phyloP scores from a whole-genome alignment of 257 asterid species.

The Coffea eugenioides region DNA sequence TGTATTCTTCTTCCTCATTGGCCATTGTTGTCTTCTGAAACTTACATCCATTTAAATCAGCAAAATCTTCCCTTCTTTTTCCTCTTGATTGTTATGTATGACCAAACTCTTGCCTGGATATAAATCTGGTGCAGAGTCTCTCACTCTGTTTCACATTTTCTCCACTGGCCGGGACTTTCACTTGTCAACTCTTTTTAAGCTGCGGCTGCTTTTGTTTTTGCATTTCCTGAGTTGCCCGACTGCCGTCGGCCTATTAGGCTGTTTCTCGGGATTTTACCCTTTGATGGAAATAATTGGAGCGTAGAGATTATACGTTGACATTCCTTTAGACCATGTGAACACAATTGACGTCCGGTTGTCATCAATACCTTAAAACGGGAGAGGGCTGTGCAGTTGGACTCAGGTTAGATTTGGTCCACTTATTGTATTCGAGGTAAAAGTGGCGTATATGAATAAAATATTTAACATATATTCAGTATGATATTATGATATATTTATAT shows the following conservation, averaged over 20 bases:
- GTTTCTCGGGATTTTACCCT: no score
- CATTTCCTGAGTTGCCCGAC: neutral
- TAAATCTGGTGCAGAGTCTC: neutral
- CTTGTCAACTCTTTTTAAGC: neutral
- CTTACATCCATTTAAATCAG: neutral
- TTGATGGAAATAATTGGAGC: no score
- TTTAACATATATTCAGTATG: no score
- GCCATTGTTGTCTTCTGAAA: neutral
- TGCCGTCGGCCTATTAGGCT: neutral
- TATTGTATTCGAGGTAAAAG: no score
- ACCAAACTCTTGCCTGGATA: neutral
- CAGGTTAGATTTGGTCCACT: no score
- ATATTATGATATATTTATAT: no score
- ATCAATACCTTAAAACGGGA: neutral
- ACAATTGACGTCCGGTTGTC: no score
- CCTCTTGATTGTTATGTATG: neutral
- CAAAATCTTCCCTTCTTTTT: neutral
- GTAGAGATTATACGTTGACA: no score
- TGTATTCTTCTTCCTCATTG: neutral
- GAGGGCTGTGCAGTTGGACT: no score
- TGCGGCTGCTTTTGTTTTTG: neutral
- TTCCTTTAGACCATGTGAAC: neutral
- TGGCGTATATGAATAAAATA: no score
- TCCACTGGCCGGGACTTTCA: neutral
- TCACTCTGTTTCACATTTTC: neutral